Base-by-base conservation (phyloP, 306 rosid genomes). In the Prosopis cineraria region DNA sequence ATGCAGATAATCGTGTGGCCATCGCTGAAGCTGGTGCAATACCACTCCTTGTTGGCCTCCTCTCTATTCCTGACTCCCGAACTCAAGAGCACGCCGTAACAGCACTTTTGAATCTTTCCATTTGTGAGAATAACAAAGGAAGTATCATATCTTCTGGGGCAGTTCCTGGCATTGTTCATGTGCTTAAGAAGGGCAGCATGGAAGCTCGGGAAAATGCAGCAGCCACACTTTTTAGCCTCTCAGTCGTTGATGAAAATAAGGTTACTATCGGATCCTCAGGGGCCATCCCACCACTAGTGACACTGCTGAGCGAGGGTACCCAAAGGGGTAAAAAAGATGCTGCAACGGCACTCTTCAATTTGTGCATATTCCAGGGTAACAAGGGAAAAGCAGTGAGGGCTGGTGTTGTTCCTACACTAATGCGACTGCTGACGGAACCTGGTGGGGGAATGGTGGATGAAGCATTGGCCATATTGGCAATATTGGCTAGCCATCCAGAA, bases 131-230 rank as follows among this genome's bases (percentile, higher is more conserved):
- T 55, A 96, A 96, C 83, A 96, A 96, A 79, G 99, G 94, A 81
- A 84, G 88, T 88, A 96, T 93, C 33, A 87, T 91, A 55, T 84
- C 93, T 48, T 87, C 82, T 33, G 94, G 97, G 74, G 98, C 98
- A 59, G 89, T 96, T 79, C 99, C 98, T 50, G 99, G 96, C 50
- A 93, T 96, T 58, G 97, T 96, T 75, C 91, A 90, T 44, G 97
- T 96, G 77, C 94, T 96, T 72, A 93, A 84, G 85, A 89, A 89
- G 70, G 99, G 98, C 68, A 91, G 98, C 87, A 96, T 96, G 99
- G 99, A 96, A 80, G 99, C 99, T 6, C 93, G 98, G 73, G 99
- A 96, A 84, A 96, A 96, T 69, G 98, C 99, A 1, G 99, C 99
- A 1, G 99, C 99, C 22, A 96, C 99, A 64, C 98, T 96, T 59